Evolutionary conservation across 345 rosid species (phyloP).

Genomic region (Lumnitzera littorea): DNA sequence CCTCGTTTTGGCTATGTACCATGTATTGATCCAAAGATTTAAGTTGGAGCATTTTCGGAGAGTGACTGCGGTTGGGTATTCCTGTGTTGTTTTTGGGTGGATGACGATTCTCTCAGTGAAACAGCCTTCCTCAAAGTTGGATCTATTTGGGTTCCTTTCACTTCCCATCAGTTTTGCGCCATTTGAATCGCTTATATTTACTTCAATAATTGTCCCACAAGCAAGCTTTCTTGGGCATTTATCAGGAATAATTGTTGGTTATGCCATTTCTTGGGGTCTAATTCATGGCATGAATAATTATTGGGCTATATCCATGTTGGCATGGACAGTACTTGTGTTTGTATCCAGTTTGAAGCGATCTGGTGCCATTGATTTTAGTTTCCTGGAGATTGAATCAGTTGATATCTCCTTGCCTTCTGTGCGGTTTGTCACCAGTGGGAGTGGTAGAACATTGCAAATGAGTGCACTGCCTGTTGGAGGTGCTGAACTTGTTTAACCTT

Average conservation of each 20-base stretch:
- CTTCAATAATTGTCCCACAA: slow-evolving; percentile 96
- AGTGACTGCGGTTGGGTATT: slow-evolving; percentile 95
- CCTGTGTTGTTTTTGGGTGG: slow-evolving; percentile 99
- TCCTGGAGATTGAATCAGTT: slow-evolving; percentile 83
- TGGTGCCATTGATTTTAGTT: slow-evolving; percentile 72
- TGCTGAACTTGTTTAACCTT: slow-evolving; percentile 47
- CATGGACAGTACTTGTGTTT: slow-evolving; percentile 68
- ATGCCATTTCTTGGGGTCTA: slow-evolving; percentile 91
- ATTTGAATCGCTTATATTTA: slow-evolving; percentile 85
- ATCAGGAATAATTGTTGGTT: slow-evolving; percentile 85
- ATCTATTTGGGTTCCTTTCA: slow-evolving; percentile 83
- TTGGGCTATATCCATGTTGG: slow-evolving; percentile 88
- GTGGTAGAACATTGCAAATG: slow-evolving; percentile 73
- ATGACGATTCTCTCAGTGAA: slow-evolving; percentile 93
- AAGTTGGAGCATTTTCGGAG: slow-evolving; percentile 82
- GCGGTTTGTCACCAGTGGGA: slow-evolving; percentile 53
- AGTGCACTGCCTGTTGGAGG: slow-evolving; percentile 58
- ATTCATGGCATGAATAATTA: slow-evolving; percentile 92
- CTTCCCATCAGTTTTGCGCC: slow-evolving; percentile 98
- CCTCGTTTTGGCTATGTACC: slow-evolving; percentile 73
- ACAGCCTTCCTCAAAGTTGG: slow-evolving; percentile 89
- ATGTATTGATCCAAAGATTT: slow-evolving; percentile 61
- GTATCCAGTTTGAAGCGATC: slow-evolving; percentile 83
- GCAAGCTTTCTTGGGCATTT: slow-evolving; percentile 97
- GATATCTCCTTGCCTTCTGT: slow-evolving; percentile 85